These are phyloP conservation scores for Musa itinerans DNA, from an alignment of 176 grass and related monocot species.

Conservation along the genomic window DNA sequence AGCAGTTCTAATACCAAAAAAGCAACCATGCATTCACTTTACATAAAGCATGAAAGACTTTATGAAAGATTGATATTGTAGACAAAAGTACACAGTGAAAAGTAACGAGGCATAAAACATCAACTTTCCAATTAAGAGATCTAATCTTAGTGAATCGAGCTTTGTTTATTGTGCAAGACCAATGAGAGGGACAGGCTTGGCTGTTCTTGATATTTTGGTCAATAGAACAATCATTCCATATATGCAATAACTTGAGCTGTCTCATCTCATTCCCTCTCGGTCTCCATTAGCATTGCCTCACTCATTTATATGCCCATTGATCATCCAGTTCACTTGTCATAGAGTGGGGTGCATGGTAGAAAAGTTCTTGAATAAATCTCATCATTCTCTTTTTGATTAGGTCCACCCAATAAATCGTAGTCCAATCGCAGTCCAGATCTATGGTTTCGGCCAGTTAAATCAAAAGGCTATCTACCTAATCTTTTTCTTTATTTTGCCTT, in stretches of 20 bases:
- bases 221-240: background rate
- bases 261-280: background rate
- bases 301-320: background rate
- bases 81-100: background rate
- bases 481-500: background rate
- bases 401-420: background rate
- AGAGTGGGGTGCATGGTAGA: background rate
- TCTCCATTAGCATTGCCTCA: conserved; percentile 1
- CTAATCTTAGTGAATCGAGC: background rate
- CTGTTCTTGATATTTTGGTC: background rate
- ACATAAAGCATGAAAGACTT: too few species aligned
- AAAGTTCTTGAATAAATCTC: background rate
- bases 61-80: background rate
- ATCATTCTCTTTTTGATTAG: background rate
- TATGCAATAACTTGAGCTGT: background rate
- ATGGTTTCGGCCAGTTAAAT: background rate
- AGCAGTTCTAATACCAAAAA: background rate
- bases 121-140: background rate
- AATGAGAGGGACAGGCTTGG: background rate
- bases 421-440: background rate
- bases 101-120: background rate
- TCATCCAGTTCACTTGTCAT: background rate
- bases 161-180: background rate
- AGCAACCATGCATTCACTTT: too few species aligned
- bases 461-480: background rate